phyloP scores from a whole-genome alignment of 2,329 filamentous ascomycete genomes.

The Phoma sp. region DNA sequence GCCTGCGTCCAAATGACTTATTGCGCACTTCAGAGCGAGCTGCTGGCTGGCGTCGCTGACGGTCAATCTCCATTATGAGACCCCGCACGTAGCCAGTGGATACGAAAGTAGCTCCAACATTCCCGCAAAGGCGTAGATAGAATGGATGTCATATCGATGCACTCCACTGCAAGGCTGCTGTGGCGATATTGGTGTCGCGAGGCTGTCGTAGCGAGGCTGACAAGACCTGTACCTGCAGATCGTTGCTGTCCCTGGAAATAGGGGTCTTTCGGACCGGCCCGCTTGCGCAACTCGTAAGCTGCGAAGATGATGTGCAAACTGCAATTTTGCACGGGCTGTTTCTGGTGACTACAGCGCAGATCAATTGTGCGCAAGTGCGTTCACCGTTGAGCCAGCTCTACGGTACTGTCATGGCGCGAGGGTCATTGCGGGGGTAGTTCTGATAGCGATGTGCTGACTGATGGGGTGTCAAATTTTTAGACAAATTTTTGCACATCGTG shows the following conservation, averaged over 20 bases:
- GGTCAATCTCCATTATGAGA: background rate
- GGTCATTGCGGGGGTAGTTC: background rate
- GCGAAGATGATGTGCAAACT: background rate
- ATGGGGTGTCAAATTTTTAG: too few species aligned
- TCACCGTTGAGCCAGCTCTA: background rate
- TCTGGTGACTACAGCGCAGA: background rate
- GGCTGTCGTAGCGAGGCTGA: background rate
- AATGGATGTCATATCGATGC: too few species aligned
- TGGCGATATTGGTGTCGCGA: background rate
- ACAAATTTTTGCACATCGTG: too few species aligned
- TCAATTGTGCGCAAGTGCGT: background rate
- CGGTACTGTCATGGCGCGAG: background rate
- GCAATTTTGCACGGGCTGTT: background rate
- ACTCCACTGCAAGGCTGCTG: too few species aligned
- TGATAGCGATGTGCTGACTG: too few species aligned
- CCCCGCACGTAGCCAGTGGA: background rate
- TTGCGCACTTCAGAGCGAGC: background rate
- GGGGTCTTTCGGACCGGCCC: slow-evolving; percentile 4
- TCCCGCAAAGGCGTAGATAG: background rate
- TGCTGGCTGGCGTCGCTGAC: background rate
- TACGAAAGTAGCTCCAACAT: background rate
- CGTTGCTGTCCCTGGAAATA: slow-evolving; percentile 5
- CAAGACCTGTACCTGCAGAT: slow-evolving; percentile 4
- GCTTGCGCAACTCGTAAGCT: background rate
- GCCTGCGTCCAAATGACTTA: background rate